phyloP scores from a whole-genome alignment of 2,329 filamentous ascomycete genomes.

The Trichoderma sp. region DNA sequence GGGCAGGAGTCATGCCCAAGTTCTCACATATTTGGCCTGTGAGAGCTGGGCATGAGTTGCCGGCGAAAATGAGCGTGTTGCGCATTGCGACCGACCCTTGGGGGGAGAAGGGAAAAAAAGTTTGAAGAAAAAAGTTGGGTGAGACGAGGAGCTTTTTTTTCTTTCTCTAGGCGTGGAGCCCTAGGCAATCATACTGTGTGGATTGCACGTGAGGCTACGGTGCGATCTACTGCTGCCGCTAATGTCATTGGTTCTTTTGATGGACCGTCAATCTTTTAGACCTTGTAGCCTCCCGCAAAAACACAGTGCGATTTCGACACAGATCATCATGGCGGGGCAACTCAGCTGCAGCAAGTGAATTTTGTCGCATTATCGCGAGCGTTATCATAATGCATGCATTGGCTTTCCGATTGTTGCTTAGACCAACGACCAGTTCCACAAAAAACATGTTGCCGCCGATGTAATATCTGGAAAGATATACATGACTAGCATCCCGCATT shows the following conservation, averaged over 20 bases:
- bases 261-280: not conserved
- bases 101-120: slow-evolving; percentile 21
- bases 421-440: not conserved
- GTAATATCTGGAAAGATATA: not conserved
- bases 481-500: not conserved
- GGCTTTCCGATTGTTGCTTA: not conserved
- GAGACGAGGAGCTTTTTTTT: slow-evolving; percentile 16
- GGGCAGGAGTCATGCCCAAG: slow-evolving; percentile 62
- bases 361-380: not conserved
- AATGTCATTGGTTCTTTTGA: not conserved
- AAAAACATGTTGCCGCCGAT: not conserved
- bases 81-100: slow-evolving; percentile 49
- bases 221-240: not conserved
- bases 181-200: slow-evolving; percentile 4
- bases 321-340: slow-evolving; percentile 3
- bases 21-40: slow-evolving; percentile 66
- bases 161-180: slow-evolving; percentile 8
- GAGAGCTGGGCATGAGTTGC: slow-evolving; percentile 64
- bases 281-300: not conserved
- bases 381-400: not conserved
- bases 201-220: not conserved
- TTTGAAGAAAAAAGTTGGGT: slow-evolving; percentile 3
- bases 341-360: not conserved
- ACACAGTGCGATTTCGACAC: not conserved
- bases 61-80: slow-evolving; percentile 65